These are phyloP conservation scores for Quaeritorhiza haematococci DNA, from an alignment of 371 early-diverging fungal species.

Conservation along the genomic window DNA sequence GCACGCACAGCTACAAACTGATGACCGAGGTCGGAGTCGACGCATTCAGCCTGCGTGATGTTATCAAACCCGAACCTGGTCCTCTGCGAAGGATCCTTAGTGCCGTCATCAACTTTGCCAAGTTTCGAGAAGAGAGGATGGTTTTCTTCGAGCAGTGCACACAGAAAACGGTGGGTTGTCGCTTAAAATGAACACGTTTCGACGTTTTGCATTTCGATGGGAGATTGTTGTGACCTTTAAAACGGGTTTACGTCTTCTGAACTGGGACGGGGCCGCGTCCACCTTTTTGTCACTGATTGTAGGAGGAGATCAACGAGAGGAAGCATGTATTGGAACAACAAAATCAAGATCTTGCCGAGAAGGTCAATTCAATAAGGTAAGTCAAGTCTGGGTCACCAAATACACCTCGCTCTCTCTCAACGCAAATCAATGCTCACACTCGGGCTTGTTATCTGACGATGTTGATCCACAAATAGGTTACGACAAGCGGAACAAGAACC, in stretches of 20 bases:
- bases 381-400: not conserved
- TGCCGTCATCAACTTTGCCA: slow-evolving; percentile 78
- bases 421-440: not conserved
- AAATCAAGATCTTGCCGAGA: slow-evolving; percentile 34
- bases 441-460: not conserved
- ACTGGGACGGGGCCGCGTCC: not conserved
- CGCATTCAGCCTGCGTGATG: slow-evolving; percentile 67
- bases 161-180: slow-evolving; percentile 21
- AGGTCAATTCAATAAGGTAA: slow-evolving; percentile 37
- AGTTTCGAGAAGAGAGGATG: slow-evolving; percentile 74
- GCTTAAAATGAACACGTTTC: no score
- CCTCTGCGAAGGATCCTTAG: slow-evolving; percentile 62
- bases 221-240: no score
- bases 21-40: slow-evolving; percentile 61
- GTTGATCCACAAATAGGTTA: slow-evolving; percentile 18
- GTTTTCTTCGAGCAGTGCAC: slow-evolving; percentile 32
- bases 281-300: not conserved
- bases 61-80: slow-evolving; percentile 64
- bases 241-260: not conserved
- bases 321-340: slow-evolving; percentile 14
- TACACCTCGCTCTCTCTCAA: not conserved
- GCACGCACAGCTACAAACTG: slow-evolving; percentile 55
- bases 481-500: slow-evolving; percentile 43
- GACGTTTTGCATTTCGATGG: not conserved
- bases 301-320: slow-evolving; percentile 9